Conservation (phyloP, 2,329 filamentous ascomycete genomes). For the Penicillium sp. region DNA sequence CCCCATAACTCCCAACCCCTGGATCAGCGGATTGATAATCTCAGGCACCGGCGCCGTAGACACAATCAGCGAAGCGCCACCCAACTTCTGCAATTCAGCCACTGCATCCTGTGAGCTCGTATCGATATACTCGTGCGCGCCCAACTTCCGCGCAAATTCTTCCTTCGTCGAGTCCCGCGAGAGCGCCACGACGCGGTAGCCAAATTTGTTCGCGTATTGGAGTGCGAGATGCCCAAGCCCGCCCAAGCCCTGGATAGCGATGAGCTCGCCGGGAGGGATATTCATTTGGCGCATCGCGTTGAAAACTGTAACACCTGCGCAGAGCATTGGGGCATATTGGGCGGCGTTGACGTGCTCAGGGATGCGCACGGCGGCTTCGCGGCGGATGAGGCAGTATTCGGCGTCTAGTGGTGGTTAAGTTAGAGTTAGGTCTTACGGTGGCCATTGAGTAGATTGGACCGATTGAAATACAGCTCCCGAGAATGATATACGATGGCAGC, state of each 20-base stretch:
- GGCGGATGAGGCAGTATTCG: slow-evolving; percentile 44
- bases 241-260: slow-evolving; percentile 58
- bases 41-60: slow-evolving; percentile 39
- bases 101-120: slow-evolving; percentile 39
- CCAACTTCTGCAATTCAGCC: slow-evolving; percentile 41
- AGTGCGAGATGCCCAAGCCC: slow-evolving; percentile 58
- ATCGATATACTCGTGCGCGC: slow-evolving; percentile 60
- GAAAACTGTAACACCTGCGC: slow-evolving; percentile 58
- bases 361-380: slow-evolving; percentile 49
- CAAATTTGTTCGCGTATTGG: slow-evolving; percentile 58
- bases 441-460: no score
- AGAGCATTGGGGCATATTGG: slow-evolving; percentile 53
- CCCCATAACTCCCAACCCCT: no score
- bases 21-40: no score
- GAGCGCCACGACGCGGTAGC: slow-evolving; percentile 57
- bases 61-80: slow-evolving; percentile 43
- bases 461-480: no score
- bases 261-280: slow-evolving; percentile 49
- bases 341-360: slow-evolving; percentile 53
- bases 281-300: slow-evolving; percentile 53
- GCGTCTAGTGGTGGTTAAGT: slow-evolving; percentile 28
- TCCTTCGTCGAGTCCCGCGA: slow-evolving; percentile 56
- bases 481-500: no score
- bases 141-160: slow-evolving; percentile 57
- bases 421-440: no score